phyloP scores from a whole-genome alignment of 169 alveolate genomes.

The Eimeria tenella region DNA sequence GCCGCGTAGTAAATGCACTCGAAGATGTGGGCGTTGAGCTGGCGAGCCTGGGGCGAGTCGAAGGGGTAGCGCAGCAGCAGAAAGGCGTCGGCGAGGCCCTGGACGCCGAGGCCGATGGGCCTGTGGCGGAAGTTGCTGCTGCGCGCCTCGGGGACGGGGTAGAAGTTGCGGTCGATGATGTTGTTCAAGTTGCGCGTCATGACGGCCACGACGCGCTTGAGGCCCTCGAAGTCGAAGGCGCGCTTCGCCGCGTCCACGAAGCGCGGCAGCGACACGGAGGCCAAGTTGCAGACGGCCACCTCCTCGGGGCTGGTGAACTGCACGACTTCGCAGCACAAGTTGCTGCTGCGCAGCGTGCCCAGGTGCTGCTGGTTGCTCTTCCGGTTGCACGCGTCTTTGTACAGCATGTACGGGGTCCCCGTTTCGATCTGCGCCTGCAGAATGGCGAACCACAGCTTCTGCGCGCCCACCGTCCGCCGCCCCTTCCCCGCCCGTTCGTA shows the following conservation, averaged over 20 bases:
- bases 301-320: conserved; percentile 98
- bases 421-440: conserved; percentile 98
- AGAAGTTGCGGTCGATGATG: conserved; percentile 97
- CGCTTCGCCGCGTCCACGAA: conserved; percentile 86
- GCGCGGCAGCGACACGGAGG: conserved; percentile 95
- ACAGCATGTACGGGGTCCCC: conserved; percentile 99
- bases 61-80: conserved; percentile 96
- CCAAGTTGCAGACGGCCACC: conserved; percentile 99
- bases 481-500: conserved; percentile 92
- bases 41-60: conserved; percentile 96
- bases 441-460: conserved; percentile 97
- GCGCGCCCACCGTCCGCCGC: conserved; percentile 97
- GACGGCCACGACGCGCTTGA: conserved; percentile 92
- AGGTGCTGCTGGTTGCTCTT: conserved; percentile 98
- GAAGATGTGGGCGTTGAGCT: conserved; percentile 95
- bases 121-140: conserved; percentile 97
- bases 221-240: conserved; percentile 88
- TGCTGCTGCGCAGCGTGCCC: conserved; percentile 97
- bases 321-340: conserved; percentile 97
- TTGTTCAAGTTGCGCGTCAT: conserved; percentile 96
- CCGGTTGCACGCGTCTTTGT: conserved; percentile 97
- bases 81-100: conserved; percentile 99
- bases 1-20: conserved; percentile 99
- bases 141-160: conserved; percentile 96
- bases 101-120: conserved; percentile 99